These are phyloP conservation scores for Mesostigma viride DNA, from an alignment of 139 green algal genomes.

Conservation along the genomic window DNA sequence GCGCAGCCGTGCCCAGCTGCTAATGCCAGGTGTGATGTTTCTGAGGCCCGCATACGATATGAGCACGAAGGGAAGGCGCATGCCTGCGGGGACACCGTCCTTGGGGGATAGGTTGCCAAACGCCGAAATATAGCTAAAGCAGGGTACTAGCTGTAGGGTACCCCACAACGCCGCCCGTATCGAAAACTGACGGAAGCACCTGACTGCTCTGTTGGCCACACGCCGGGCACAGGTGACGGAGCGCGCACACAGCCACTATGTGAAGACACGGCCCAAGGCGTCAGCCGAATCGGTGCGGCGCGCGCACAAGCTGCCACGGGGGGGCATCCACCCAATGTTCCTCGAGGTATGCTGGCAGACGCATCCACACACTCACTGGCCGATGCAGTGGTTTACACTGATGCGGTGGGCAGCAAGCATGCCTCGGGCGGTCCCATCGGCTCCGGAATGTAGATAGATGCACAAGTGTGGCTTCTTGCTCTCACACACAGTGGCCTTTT, in stretches of 20 bases:
- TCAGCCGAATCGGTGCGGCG: conserved; percentile 55
- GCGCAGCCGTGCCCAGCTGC: too few relatives aligned
- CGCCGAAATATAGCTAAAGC: not conserved
- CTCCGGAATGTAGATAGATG: too few relatives aligned
- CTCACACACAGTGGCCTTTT: too few relatives aligned
- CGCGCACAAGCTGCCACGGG: conserved; percentile 12
- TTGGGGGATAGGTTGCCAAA: conserved; percentile 1
- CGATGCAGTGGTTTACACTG: too few relatives aligned
- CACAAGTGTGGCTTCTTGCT: too few relatives aligned
- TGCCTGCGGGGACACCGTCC: conserved; percentile 23
- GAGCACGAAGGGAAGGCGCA: conserved; percentile 31
- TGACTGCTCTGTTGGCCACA: not conserved
- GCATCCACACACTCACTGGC: too few relatives aligned
- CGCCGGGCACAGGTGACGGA: conserved; percentile 14
- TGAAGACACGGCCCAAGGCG: conserved; percentile 65
- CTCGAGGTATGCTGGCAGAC: too few relatives aligned
- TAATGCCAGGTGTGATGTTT: too few relatives aligned
- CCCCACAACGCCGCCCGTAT: conserved; percentile 29
- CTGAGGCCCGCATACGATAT: too few relatives aligned
- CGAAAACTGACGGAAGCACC: not conserved
- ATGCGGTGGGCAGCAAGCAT: too few relatives aligned
- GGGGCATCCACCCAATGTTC: conserved; percentile 20
- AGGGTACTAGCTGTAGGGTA: conserved; percentile 11
- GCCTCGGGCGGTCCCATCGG: too few relatives aligned
- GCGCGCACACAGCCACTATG: conserved; percentile 82